Evolutionary conservation across 2,329 filamentous ascomycete genomes (phyloP), one percentile per base, ranked within the genome.

Genomic region (Ophiocordyceps unilateralis): DNA sequence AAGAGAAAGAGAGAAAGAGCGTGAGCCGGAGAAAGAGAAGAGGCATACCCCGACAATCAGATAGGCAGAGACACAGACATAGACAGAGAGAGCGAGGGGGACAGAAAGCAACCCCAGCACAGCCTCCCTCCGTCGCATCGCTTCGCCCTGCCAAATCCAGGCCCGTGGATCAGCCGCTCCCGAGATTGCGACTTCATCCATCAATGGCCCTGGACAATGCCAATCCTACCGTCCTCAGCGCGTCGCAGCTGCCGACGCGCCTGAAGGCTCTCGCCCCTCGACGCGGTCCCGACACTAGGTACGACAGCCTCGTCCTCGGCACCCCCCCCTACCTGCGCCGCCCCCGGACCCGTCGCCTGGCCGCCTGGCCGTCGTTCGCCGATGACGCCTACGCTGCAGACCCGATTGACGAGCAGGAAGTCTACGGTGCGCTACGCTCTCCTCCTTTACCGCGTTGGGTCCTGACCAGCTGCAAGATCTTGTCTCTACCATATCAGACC

Each of bases 371-470:
- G 40, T 57, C 54, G 34, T 52, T 51, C 41, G 54, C 57, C 41
- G 65, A 75, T 41, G 74, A 78, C 45, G 75, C 80, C 45, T 70
- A 76, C 41, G 66, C 68, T 1, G 69, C 78, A 30, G 88, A 96
- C 53, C 83, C 83, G 45, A 94, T 98, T 51, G 91, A 98, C 57
- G 85, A 93, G 60, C 91, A 95, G 61, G 91, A 98, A 63, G 89
- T 98, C 37, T 98, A 89, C 58, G 87, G 86, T 91, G 66, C 48
- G 67, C 40, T 15, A 10, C 20, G 17, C 24, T 17, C 12, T 20
- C 5, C 14, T 24, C 38, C n/a, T 45, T 39, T 19, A 20, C 21
- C 28, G 10, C 17, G 11, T 19, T 19, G 5, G 4, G 26, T 8
- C 14, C 7, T 22, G 22, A 30, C n/a, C 19, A 23, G 3, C 34